Base-by-base conservation (phyloP, 1,284 basidiomycete species). In the Pseudozyma thailandica region DNA sequence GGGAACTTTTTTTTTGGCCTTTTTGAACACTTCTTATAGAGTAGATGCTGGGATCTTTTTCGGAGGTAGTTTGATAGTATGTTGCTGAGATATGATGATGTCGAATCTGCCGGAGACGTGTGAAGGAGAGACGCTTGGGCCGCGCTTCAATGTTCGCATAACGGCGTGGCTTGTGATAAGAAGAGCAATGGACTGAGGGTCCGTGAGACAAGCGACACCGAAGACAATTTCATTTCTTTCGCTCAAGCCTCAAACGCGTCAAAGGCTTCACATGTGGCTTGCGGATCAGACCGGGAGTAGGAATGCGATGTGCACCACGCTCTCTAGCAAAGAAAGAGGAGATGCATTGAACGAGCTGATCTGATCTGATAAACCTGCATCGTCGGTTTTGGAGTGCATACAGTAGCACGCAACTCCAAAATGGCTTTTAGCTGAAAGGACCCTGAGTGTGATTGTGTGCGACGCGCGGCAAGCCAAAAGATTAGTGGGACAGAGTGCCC, bases 1-100 rank as follows among this genome's bases (percentile, higher is more conserved):
- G 10, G 30, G 20, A 50, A 51, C 50, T 54, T 68, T 66, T 57
- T 49, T 52, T 55, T 58, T 41, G 38, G 48, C 26, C 20, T 26
- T 33, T n/a, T n/a, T 7, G 18, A 20, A 54, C 21, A 42, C 47
- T 23, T 23, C 46, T 54, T 0, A 4, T 33, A 41, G 47, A 45
- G 47, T 25, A 8, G 42, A 38, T 21, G 12, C 0, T 18, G 43
- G 33, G 12, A 4, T 6, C 6, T 18, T 15, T 50, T 50, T 50
- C 10, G 41, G 39, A 16, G 25, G 27, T 42, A 25, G 20, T 49
- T 20, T 2, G 41, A 47, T n/a, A 41, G 37, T 13, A 45, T 38
- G 30, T 46, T 21, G 31, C 1, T 7, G 35, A 53, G 51, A n/a
- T n/a, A 46, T 53, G 37, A 45, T 42, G 37, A 41, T 33, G 49